Evolutionary conservation across 2,329 filamentous ascomycete species (phyloP).

Genomic region (Spiromastix sp.): DNA sequence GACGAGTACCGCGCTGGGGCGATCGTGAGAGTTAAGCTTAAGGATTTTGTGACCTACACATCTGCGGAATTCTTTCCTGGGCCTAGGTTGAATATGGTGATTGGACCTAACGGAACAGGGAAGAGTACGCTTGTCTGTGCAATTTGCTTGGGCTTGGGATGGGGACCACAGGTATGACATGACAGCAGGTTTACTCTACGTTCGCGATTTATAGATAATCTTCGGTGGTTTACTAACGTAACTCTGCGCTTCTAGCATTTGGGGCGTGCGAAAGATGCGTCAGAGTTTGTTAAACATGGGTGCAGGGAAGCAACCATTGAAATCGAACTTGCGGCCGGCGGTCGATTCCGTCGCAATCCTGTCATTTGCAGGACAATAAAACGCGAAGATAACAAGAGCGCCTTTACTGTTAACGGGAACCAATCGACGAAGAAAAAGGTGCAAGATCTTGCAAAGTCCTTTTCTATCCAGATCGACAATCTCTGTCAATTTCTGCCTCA

Average conservation of each 20-base stretch:
- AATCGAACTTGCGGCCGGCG: conserved; percentile 68
- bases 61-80: conserved; percentile 84
- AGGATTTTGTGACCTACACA: conserved; percentile 91
- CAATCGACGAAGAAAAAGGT: conserved; percentile 53
- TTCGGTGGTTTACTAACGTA: too few species aligned
- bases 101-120: conserved; percentile 95
- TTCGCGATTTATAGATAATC: too few species aligned
- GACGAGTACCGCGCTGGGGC: conserved; percentile 56
- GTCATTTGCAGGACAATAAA: conserved; percentile 67
- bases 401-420: conserved; percentile 67
- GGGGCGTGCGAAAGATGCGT: conserved; percentile 72
- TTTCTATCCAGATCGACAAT: conserved; percentile 94
- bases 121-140: conserved; percentile 97
- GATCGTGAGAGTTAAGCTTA: conserved; percentile 75
- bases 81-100: conserved; percentile 94
- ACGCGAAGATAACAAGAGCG: conserved; percentile 68
- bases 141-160: conserved; percentile 86
- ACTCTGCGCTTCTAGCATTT: conserved; percentile 54
- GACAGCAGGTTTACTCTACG: neutral
- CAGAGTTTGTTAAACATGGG: conserved; percentile 90
- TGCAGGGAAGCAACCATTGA: conserved; percentile 69
- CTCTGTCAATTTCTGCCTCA: conserved; percentile 95
- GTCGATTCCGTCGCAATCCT: conserved; percentile 51
- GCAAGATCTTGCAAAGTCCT: conserved; percentile 53
- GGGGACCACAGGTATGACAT: conserved; percentile 50